Percentiles rank a stretch among this genome's conserved stretches.
These are phyloP conservation scores for Pleurotus cornucopiae DNA, from an alignment of 768 basidiomycete genomes.

Conservation along the genomic window DNA sequence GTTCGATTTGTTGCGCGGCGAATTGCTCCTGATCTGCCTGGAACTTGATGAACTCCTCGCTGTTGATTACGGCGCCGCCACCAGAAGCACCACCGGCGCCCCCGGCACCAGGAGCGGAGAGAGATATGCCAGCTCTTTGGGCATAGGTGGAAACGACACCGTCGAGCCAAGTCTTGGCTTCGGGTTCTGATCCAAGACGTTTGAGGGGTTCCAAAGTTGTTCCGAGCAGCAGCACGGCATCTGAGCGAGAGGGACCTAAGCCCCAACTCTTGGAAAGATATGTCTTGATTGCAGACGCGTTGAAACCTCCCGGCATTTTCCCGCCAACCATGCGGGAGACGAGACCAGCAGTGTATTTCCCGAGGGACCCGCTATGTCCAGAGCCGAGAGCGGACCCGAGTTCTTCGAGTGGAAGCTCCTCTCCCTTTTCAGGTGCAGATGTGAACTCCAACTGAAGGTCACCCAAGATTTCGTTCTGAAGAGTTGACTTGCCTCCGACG, in stretches of 20 bases:
- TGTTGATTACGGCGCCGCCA: constrained; percentile 91
- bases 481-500: constrained; percentile 95
- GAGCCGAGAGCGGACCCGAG: constrained; percentile 80
- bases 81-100: constrained; percentile 58
- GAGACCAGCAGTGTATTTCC: constrained; percentile 90
- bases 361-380: constrained; percentile 82
- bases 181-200: constrained; percentile 84
- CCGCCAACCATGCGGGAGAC: constrained; percentile 82
- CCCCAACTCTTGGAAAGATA: constrained; percentile 94
- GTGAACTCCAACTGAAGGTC: constrained; percentile 94
- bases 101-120: constrained; percentile 64
- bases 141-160: constrained; percentile 81
- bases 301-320: constrained; percentile 99
- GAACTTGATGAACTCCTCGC: constrained; percentile 97
- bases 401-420: constrained; percentile 95
- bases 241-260: constrained; percentile 84
- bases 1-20: constrained; percentile 88
- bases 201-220: constrained; percentile 94
- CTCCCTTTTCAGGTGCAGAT: constrained; percentile 96
- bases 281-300: constrained; percentile 83
- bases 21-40: constrained; percentile 90
- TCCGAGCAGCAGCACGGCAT: constrained; percentile 85
- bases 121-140: constrained; percentile 81
- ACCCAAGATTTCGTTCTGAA: constrained; percentile 98
- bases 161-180: constrained; percentile 94